Evolutionary conservation across 2,329 filamentous ascomycete species (phyloP), one percentile per base, ranked within the genome.

Genomic region (Arthrobotrys sphaeroides): DNA sequence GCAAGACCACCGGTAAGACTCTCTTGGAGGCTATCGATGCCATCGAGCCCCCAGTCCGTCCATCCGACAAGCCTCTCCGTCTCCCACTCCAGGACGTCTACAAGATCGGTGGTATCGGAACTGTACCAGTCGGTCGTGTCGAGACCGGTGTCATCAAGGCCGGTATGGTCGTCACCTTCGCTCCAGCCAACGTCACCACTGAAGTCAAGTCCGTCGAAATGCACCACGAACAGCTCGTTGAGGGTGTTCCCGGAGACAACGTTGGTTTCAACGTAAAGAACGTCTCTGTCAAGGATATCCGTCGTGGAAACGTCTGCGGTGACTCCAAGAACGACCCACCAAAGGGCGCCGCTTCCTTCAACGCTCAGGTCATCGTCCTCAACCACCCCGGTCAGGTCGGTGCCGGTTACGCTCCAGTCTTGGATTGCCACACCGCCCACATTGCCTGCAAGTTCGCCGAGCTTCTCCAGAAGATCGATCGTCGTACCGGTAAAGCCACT

Each of bases 221-320:
- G 95, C 79, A 80, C 68, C 79, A 80, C 77, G 93, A 97, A 89
- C 94, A 97, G 91, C 94, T 99, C 82, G 78, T 85, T 80, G 91
- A 97, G 90, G 95, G 95, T 92, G 84, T 92, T 81, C 95, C 95
- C 84, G 95, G 95, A 90, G 95, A 99, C 92, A 99, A 99, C 89
- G 95, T 99, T 85, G 95, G 95, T 83, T 99, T 99, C 94, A 99
- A 99, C 92, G 94, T 99, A 88, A 99, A 99, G 94, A 99, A 99
- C 95, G 95, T 99, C 83, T 98, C 95, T 86, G 95, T 99, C 88
- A 99, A 99, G 94, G 95, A 99, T 86, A 97, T 99, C 84, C 95
- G 95, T 87, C 95, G 95, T 96, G 95, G 95, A 84, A 98, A 99
- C 91, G 95, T 99, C 82, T 92, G 92, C 83, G 93, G 93, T 93